phyloP scores from a whole-genome alignment of 192 early-diverging fungal genomes.

The Pilobolus umbonatus region DNA sequence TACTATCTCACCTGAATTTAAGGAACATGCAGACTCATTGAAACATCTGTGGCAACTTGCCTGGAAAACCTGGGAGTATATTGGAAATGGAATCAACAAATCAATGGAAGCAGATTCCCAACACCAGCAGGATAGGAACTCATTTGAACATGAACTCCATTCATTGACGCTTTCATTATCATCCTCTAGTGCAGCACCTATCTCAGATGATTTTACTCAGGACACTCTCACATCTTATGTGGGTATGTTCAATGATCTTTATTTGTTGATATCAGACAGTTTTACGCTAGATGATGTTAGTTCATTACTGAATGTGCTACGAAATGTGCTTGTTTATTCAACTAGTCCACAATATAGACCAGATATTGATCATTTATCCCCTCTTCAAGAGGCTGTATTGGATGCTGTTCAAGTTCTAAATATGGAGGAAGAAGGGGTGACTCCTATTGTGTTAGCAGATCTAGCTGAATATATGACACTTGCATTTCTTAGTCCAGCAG shows the following conservation, averaged over 20 bases:
- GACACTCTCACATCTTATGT: constrained; percentile 64
- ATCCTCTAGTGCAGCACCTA: constrained; percentile 16
- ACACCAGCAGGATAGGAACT: neutral
- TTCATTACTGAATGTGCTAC: constrained; percentile 43
- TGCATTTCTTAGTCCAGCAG: constrained; percentile 34
- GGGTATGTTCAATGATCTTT: constrained; percentile 58
- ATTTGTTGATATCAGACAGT: constrained; percentile 44
- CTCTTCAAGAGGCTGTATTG: constrained; percentile 65
- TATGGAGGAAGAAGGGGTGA: constrained; percentile 14
- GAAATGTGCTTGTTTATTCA: constrained; percentile 58
- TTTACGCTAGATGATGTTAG: constrained; percentile 55
- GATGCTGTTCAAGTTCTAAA: constrained; percentile 47
- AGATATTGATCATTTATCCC: constrained; percentile 58
- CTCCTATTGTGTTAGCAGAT: constrained; percentile 36
- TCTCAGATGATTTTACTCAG: constrained; percentile 56
- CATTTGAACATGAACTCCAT: constrained; percentile 18
- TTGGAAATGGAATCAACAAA: constrained; percentile 59
- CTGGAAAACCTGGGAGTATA: constrained; percentile 69
- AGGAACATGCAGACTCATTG: constrained; percentile 19
- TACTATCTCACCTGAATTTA: constrained; percentile 35
- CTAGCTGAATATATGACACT: constrained; percentile 40
- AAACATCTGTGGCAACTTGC: constrained; percentile 54
- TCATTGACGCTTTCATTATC: constrained; percentile 24
- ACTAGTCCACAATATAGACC: constrained; percentile 51
- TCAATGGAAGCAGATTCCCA: neutral